Percentiles rank a stretch among this genome's conserved stretches.
These are phyloP conservation scores for Ceratocystis smalleyi DNA, from an alignment of 2,329 filamentous ascomycete species.

Conservation along the genomic window DNA sequence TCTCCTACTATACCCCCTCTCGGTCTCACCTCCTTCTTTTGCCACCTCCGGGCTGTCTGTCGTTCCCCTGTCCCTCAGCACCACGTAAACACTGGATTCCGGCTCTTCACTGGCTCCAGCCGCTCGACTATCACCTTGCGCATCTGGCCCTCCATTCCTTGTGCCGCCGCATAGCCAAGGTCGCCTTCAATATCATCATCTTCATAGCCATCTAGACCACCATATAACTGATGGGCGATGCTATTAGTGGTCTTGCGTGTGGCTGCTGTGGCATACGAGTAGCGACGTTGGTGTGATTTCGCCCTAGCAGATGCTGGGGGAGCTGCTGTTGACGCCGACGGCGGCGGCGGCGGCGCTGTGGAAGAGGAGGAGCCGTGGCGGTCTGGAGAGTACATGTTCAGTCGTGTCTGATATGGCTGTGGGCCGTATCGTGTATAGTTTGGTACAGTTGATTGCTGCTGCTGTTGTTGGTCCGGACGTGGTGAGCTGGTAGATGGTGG, in stretches of 20 bases:
- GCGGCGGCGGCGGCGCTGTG: slow-evolving; percentile 1
- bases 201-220: slow-evolving; percentile 43
- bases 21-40: neutral
- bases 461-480: neutral
- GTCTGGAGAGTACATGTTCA: slow-evolving; percentile 32
- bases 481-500: slow-evolving; percentile 4
- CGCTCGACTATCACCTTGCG: slow-evolving; percentile 94
- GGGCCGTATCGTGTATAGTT: slow-evolving; percentile 21
- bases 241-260: slow-evolving; percentile 34
- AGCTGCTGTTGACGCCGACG: slow-evolving; percentile 23
- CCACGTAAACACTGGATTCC: slow-evolving; percentile 94
- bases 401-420: slow-evolving; percentile 27
- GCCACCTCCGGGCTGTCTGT: neutral
- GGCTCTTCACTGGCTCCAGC: slow-evolving; percentile 85
- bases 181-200: slow-evolving; percentile 79
- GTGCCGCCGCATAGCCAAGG: slow-evolving; percentile 82
- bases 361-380: slow-evolving; percentile 24
- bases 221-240: slow-evolving; percentile 39
- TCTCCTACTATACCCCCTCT: neutral
- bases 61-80: slow-evolving; percentile 40
- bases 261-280: slow-evolving; percentile 37
- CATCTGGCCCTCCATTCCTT: slow-evolving; percentile 80
- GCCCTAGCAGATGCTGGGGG: slow-evolving; percentile 22
- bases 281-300: slow-evolving; percentile 30
- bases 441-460: slow-evolving; percentile 7